phyloP scores from a whole-genome alignment of 495 filamentous ascomycete species.

The Xanthoparmelia taractica region DNA sequence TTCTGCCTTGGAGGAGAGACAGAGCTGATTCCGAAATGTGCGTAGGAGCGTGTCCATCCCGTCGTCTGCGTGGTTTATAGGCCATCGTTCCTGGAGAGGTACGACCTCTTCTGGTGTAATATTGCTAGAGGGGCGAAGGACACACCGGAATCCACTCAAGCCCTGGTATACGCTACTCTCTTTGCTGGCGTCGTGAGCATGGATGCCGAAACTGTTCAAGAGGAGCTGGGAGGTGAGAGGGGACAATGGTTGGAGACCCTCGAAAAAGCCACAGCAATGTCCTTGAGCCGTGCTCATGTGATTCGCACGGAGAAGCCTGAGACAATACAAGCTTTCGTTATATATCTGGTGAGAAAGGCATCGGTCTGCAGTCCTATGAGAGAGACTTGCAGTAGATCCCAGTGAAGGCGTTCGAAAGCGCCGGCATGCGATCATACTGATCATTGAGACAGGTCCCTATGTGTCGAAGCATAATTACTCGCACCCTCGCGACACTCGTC shows the following conservation, averaged over 20 bases:
- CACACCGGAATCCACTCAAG: constrained; percentile 55
- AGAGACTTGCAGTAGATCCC: background rate
- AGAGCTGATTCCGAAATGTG: constrained; percentile 57
- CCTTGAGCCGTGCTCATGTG: constrained; percentile 58
- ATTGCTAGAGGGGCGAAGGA: constrained; percentile 42
- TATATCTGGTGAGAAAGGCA: constrained; percentile 22
- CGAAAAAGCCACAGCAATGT: constrained; percentile 54
- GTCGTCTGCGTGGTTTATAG: constrained; percentile 57
- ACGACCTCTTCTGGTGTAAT: constrained; percentile 52
- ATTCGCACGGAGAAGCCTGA: constrained; percentile 61
- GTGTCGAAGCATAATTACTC: constrained; percentile 59
- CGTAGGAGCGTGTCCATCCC: constrained; percentile 54
- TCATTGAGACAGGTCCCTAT: constrained; percentile 49
- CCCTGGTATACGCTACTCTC: constrained; percentile 57
- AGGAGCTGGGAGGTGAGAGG: constrained; percentile 46
- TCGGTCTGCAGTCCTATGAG: background rate
- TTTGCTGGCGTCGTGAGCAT: constrained; percentile 62
- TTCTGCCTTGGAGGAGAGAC: constrained; percentile 39
- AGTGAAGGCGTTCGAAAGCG: background rate
- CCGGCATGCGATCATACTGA: background rate
- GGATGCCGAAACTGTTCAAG: constrained; percentile 42
- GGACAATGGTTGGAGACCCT: constrained; percentile 48
- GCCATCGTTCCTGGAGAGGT: constrained; percentile 55
- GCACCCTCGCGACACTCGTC: constrained; percentile 62
- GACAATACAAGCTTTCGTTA: constrained; percentile 63